These are phyloP conservation scores for Chrysanthemum seticuspe DNA, from an alignment of 129 eudicot species.

Conservation along the genomic window DNA sequence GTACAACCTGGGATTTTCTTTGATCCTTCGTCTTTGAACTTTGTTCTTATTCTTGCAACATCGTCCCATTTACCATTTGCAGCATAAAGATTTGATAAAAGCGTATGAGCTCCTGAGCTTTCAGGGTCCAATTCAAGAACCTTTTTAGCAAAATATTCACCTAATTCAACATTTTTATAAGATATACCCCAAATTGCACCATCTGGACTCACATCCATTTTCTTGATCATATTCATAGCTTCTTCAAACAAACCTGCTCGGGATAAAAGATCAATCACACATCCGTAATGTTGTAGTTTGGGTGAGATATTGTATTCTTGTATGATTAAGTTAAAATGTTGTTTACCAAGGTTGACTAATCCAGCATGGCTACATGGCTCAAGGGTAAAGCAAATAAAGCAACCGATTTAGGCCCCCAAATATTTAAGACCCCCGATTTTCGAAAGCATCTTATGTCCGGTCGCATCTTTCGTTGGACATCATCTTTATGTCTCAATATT, in stretches of 20 bases:
- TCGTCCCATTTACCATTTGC: slow-evolving; percentile 51
- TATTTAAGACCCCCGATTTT: too few species aligned
- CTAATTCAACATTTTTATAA: slow-evolving; percentile 41
- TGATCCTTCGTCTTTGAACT: slow-evolving; percentile 39
- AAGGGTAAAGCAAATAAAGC: too few species aligned
- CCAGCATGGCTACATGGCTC: too few species aligned
- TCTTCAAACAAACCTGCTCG: slow-evolving; percentile 46
- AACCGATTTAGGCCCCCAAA: too few species aligned
- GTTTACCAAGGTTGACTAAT: too few species aligned
- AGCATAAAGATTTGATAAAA: slow-evolving; percentile 54
- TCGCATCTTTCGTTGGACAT: too few species aligned
- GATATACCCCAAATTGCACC: slow-evolving; percentile 46
- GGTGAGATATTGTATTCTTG: too few species aligned
- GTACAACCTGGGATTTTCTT: slow-evolving; percentile 33
- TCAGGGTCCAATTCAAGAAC: slow-evolving; percentile 30
- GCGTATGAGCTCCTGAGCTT: slow-evolving; percentile 46
- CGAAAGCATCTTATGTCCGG: too few species aligned
- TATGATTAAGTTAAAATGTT: too few species aligned
- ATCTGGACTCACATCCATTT: slow-evolving; percentile 51
- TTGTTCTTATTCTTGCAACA: slow-evolving; percentile 44
- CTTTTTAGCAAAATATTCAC: slow-evolving; percentile 37
- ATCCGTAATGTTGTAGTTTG: too few species aligned
- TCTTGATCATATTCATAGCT: slow-evolving; percentile 34
- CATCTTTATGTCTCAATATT: too few species aligned
- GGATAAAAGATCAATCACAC: slow-evolving; percentile 45